A percentile compares a stretch with the other conserved stretches of the same genome.
Evolutionary conservation across 768 basidiomycete species (phyloP).

Genomic region (Kwoniella pini): DNA sequence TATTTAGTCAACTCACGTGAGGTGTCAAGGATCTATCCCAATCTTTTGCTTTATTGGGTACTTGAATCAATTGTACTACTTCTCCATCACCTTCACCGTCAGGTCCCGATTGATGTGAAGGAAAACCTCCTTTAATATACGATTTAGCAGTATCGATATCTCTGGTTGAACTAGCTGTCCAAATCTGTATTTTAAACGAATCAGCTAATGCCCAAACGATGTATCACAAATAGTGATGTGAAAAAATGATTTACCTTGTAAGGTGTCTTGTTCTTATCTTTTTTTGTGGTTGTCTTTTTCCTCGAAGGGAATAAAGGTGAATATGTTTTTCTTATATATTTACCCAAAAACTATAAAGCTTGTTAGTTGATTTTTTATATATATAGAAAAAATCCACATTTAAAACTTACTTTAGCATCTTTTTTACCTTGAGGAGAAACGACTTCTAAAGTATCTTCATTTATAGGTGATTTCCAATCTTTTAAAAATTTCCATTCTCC

Average conservation of each 20-base stretch:
- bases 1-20: conserved; percentile 37
- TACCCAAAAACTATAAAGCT: conserved; percentile 36
- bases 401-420: conserved; percentile 50
- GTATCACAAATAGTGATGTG: no score
- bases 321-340: conserved; percentile 48
- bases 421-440: conserved; percentile 51
- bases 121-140: conserved; percentile 55
- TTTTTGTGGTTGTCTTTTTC: conserved; percentile 26
- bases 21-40: conserved; percentile 56
- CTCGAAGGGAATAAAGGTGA: conserved; percentile 41
- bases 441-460: conserved; percentile 53
- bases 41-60: conserved; percentile 54
- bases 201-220: no score
- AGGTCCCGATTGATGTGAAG: conserved; percentile 53
- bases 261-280: conserved; percentile 22
- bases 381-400: conserved; percentile 51
- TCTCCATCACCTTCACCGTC: conserved; percentile 56
- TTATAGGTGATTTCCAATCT: conserved; percentile 51
- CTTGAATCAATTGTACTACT: conserved; percentile 53
- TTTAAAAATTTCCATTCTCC: conserved; percentile 52
- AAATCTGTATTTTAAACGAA: conserved; percentile 36
- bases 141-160: conserved; percentile 55
- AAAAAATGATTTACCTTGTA: conserved; percentile 33
- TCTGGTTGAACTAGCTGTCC: conserved; percentile 53
- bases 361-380: conserved; percentile 52